These are phyloP conservation scores for Malus hybrid DNA, from an alignment of 331 rosid species.

Conservation along the genomic window DNA sequence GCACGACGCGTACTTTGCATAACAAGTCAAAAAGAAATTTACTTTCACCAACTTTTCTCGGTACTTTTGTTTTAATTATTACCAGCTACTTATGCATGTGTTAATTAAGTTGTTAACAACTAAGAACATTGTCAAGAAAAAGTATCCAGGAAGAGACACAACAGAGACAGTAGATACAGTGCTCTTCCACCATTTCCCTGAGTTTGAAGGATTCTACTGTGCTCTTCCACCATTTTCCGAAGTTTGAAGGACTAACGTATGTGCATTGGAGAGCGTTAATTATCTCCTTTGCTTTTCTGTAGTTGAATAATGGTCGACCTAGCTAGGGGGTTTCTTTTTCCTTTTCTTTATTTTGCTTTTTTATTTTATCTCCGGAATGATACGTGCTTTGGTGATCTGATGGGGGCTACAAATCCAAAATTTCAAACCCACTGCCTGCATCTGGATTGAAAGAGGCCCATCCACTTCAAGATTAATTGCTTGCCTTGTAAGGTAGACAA, in stretches of 20 bases:
- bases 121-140: neutral
- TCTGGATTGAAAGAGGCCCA: constrained; percentile 4
- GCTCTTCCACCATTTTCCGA: neutral
- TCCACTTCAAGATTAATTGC: neutral
- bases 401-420: constrained; percentile 8
- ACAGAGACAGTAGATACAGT: neutral
- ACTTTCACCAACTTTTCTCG: neutral
- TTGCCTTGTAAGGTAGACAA: no score
- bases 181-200: no score
- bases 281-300: neutral
- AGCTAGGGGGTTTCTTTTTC: no score
- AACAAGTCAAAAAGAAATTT: neutral
- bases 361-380: no score
- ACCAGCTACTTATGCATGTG: neutral
- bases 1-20: neutral
- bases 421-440: constrained; percentile 12
- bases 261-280: neutral
- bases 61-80: neutral
- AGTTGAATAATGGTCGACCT: neutral
- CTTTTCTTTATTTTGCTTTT: no score
- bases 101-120: neutral
- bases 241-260: neutral
- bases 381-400: constrained; percentile 2
- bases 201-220: no score
- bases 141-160: neutral